Evolutionary conservation across 2,329 filamentous ascomycete species (phyloP), one percentile per base, ranked within the genome.

Genomic region (Metarhizium brunneum): DNA sequence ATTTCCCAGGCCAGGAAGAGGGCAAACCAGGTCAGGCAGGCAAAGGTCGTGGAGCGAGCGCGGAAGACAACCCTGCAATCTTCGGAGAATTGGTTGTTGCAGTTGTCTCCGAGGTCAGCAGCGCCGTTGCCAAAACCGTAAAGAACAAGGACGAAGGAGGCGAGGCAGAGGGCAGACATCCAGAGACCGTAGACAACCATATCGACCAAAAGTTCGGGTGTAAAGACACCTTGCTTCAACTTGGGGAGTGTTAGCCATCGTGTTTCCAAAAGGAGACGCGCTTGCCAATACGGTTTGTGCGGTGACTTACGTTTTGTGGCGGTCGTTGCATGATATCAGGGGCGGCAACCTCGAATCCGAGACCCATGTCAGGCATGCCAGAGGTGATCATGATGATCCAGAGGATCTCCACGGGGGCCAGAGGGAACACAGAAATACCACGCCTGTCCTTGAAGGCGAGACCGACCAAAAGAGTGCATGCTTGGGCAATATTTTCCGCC

Each of bases 381-480:
- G 84, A 88, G 0, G 87, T 90, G 55, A 90, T 79, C 86, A 90
- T 89, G 63, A 89, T 90, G 58, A 90, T 84, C 86, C 86, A 90
- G 47, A 90, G 75, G 59, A 90, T 87, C 61, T 90, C 82, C n/a
- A 90, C 83, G 0, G 86, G 86, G 0, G 85, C 76, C 14, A 90
- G 76, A 0, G 86, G 86, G 64, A 89, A 90, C 5, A 89, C 85
- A 0, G 86, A 88, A 29, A 87, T 70, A 1, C 77, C 74, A 14
- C 73, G 74, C 4, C 66, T 62, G 59, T 89, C 86, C 69, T 89
- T 88, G 72, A 90, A 88, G 0, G 74, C 82, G 4, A 90, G 75
- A 54, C 86, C 86, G 38, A 89, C 81, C 4, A 90, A 77, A 5
- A 90, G 74, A 0, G 83, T 85, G 58, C 79, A 78, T 0, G 85